Conservation (phyloP, 371 early-diverging fungal genomes). For the Parasitella parasitica region DNA sequence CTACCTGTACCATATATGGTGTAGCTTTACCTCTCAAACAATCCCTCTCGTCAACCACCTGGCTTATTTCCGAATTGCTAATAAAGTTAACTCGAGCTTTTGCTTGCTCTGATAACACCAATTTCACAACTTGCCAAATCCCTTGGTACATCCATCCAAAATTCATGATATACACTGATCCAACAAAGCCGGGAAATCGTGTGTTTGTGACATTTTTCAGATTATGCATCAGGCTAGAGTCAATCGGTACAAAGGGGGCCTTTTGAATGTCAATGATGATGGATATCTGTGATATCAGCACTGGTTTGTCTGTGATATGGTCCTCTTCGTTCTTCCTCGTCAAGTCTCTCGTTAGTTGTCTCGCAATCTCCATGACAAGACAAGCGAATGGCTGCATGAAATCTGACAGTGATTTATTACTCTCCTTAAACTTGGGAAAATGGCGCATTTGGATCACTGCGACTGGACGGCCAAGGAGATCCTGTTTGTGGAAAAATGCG, state of each 20-base stretch:
- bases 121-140: constrained; percentile 50
- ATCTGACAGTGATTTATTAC: constrained; percentile 29
- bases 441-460: constrained; percentile 44
- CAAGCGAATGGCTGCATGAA: constrained; percentile 46
- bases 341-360: constrained; percentile 39
- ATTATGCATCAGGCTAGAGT: constrained; percentile 31
- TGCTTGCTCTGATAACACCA: constrained; percentile 45
- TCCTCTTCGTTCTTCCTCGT: constrained; percentile 30
- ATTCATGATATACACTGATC: constrained; percentile 49
- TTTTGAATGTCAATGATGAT: constrained; percentile 48
- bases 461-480: constrained; percentile 41
- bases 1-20: not conserved
- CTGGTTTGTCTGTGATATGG: not conserved
- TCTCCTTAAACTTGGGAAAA: constrained; percentile 42
- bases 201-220: constrained; percentile 33
- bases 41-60: constrained; percentile 31
- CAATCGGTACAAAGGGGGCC: constrained; percentile 45
- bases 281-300: constrained; percentile 39
- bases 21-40: constrained; percentile 40
- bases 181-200: constrained; percentile 43
- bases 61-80: constrained; percentile 26
- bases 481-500: constrained; percentile 47
- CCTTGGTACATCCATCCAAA: constrained; percentile 61
- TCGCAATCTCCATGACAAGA: constrained; percentile 48
- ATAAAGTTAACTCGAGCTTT: constrained; percentile 46